A percentile compares a stretch with the other conserved stretches of the same genome.
phyloP scores from a whole-genome alignment of 1,139 yeast species.

The Debaryomyces sp. region DNA sequence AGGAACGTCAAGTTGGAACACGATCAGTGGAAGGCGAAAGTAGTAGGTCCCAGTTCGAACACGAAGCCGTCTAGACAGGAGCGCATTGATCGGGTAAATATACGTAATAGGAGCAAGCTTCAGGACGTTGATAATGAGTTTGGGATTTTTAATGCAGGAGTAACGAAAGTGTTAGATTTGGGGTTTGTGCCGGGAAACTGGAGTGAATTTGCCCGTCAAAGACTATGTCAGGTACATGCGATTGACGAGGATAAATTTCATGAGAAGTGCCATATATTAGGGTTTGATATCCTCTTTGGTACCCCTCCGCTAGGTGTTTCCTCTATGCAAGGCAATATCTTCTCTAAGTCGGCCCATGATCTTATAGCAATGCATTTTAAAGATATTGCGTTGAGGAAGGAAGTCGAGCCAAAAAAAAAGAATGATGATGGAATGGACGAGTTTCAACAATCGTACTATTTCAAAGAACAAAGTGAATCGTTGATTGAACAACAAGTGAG shows the following conservation, averaged over 20 bases:
- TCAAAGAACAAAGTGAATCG: conserved; percentile 30
- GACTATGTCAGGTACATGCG: conserved; percentile 31
- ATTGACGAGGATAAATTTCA: conserved; percentile 51
- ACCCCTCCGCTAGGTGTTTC: conserved; percentile 81
- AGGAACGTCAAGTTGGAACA: conserved; percentile 3
- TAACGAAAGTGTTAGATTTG: conserved; percentile 38
- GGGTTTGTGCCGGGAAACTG: conserved; percentile 98
- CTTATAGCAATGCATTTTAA: conserved; percentile 59
- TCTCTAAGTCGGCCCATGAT: conserved; percentile 66
- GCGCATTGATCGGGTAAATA: conserved; percentile 25
- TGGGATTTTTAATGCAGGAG: conserved; percentile 26
- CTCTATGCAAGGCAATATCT: conserved; percentile 83
- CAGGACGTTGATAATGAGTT: conserved; percentile 32
- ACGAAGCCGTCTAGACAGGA: conserved; percentile 24
- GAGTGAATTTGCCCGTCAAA: conserved; percentile 69
- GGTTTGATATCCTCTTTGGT: conserved; percentile 81
- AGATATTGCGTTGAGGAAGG: conserved; percentile 32
- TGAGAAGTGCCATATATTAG: conserved; percentile 70
- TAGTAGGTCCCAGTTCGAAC: not conserved
- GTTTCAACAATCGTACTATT: conserved; percentile 26
- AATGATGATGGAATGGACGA: conserved; percentile 9
- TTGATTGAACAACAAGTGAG: conserved; percentile 22
- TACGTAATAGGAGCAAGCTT: conserved; percentile 28
- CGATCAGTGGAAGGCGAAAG: conserved; percentile 3
- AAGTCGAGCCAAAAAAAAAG: not conserved